Base-by-base conservation (phyloP, 352 stramenopile species). In the Phytophthora agathidicida region DNA sequence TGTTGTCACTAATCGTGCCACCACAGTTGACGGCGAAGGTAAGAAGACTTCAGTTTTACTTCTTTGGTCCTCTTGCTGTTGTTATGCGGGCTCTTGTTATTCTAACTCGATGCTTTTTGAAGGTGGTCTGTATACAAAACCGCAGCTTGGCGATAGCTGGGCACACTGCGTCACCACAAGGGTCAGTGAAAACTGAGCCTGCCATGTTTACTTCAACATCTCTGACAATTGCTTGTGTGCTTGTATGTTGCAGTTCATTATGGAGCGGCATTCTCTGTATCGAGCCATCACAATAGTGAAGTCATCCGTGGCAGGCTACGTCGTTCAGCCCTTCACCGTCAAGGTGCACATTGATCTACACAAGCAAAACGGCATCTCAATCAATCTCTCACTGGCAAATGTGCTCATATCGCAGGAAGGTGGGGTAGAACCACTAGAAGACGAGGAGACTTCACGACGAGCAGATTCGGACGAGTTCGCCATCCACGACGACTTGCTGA, bases 131-230 rank as follows among this genome's bases (percentile, higher is more conserved):
- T 92, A 80, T 50, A 91, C 85, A 16, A 83, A 80, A 16, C 77
- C 85, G 13, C 47, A 73, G 13, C 71, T 94, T 28, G 80, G 80
- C 27, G 80, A 91, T 20, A 80, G 38, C 13, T 94, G 85, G 85
- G 67, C 79, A 5, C 79, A 90, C 32, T 91, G 78, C 24, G 75
- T 91, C 43, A 91, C 78, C 3, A 83, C 72, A 28, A 74, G 82
- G 33, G 82, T 88, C 32, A 20, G 51, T 33, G 7, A 27, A 20
- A 24, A 11, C 13, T 38, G 11, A 5, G 10, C 45, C 65, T 19
- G n/a, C 35, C 35, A 32, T 45, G 36, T 3, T 23, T 16, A 45
- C 45, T 58, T 53, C 5, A 59, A 55, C 27, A 57, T 41, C 48
- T 20, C 32, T 53, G 17, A 66, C 31, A n/a, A n/a, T n/a, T n/a